Evolutionary conservation across 2,329 filamentous ascomycete genomes (phyloP).

Genomic region (Zymoseptoria pseudotritici): DNA sequence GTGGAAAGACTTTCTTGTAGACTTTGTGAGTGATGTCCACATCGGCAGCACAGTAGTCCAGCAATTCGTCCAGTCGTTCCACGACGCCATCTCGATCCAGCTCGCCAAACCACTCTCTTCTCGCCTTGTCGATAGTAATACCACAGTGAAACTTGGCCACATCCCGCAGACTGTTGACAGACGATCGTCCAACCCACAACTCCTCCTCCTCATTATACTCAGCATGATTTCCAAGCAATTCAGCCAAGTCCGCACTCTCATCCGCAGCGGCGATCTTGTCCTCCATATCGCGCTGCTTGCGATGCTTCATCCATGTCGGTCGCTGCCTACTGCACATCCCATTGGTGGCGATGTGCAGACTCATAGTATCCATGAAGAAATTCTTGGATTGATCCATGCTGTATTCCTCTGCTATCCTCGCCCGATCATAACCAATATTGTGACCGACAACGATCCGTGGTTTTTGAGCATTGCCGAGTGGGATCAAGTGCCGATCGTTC

Average conservation of each 20-base stretch:
- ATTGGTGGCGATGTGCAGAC: constrained; percentile 91
- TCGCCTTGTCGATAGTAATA: constrained; percentile 81
- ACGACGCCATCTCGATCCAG: constrained; percentile 65
- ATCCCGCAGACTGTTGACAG: constrained; percentile 87
- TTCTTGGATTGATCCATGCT: constrained; percentile 73
- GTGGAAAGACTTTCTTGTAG: constrained; percentile 88
- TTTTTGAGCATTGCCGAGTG: constrained; percentile 67
- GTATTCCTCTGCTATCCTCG: constrained; percentile 84
- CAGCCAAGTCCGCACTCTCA: constrained; percentile 61
- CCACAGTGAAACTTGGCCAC: constrained; percentile 95
- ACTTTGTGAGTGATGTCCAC: constrained; percentile 87
- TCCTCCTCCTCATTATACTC: constrained; percentile 74
- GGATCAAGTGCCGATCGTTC: constrained; percentile 72
- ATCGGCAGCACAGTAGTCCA: constrained; percentile 93
- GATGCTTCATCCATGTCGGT: constrained; percentile 95
- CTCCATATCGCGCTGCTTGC: constrained; percentile 77
- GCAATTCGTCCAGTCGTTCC: constrained; percentile 67
- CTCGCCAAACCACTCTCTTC: constrained; percentile 78
- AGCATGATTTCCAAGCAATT: constrained; percentile 54
- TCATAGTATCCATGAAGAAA: constrained; percentile 95
- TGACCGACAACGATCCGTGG: constrained; percentile 82
- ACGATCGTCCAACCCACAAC: constrained; percentile 89
- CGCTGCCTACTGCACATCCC: constrained; percentile 97
- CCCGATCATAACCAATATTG: constrained; percentile 91
- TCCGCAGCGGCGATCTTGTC: constrained; percentile 70